phyloP scores from a whole-genome alignment of 768 basidiomycete species.

The Termitomyces sp. region DNA sequence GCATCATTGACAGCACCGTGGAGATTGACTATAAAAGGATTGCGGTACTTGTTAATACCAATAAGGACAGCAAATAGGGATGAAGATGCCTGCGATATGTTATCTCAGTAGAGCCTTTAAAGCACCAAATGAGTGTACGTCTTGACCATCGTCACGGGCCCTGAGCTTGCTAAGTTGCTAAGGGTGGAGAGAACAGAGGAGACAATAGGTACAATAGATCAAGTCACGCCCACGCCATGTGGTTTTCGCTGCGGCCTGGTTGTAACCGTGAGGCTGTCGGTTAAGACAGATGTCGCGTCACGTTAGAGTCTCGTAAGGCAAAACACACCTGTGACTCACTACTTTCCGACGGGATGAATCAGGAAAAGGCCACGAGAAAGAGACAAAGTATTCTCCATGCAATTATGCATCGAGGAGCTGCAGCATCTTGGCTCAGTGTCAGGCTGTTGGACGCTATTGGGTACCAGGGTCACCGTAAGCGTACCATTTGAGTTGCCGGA shows the following conservation, averaged over 20 bases:
- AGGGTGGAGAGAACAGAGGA: background rate
- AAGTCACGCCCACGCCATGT: background rate
- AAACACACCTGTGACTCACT: background rate
- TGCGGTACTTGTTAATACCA: slow-evolving; percentile 8
- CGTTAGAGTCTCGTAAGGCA: no score
- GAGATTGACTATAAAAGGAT: background rate
- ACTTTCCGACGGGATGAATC: background rate
- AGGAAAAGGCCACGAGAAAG: background rate
- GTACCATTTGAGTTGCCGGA: no score
- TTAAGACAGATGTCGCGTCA: no score
- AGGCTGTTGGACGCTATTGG: no score
- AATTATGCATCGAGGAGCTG: background rate
- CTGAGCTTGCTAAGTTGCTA: background rate
- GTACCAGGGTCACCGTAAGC: no score
- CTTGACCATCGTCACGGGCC: background rate
- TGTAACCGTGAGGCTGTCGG: no score
- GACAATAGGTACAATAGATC: background rate
- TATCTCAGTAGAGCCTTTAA: background rate
- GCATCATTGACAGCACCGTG: slow-evolving; percentile 3
- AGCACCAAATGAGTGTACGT: background rate
- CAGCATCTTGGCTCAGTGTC: background rate
- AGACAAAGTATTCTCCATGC: background rate
- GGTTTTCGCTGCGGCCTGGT: background rate
- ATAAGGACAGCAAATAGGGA: slow-evolving; percentile 6
- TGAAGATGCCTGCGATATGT: background rate